Base-by-base conservation (phyloP, 139 green algal genomes). In the Dunaliella primolecta region DNA sequence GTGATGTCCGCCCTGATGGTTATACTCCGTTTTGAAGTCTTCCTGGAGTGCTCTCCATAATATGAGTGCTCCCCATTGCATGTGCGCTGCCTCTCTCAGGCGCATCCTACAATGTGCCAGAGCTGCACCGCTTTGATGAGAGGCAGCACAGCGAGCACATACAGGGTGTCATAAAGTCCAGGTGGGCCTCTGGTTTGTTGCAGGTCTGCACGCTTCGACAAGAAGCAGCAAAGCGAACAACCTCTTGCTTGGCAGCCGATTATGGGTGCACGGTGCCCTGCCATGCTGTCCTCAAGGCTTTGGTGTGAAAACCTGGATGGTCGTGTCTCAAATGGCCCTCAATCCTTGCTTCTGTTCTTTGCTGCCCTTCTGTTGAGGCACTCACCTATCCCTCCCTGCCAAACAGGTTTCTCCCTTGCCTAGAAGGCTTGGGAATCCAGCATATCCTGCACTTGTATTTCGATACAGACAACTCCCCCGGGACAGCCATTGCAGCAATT, bases 391-490 rank as follows among this genome's bases (percentile, higher is more conserved):
- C n/a, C n/a, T n/a, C n/a, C n/a, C n/a, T n/a, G n/a, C n/a, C n/a
- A n/a, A n/a, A 31, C 25, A 32, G 29, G 21, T 31, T 77, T 77
- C 11, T 32, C 29, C 27, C 25, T 77, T 77, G 71, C 29, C 3
- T 77, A 36, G 75, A 80, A n/a, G 75, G 34, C 2, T n/a, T 23
- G 77, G 2, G 34, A 38, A 80, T 88, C 3, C 81, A 81, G 24
- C 81, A 85, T 56, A 75, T 46, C 21, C 74, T 88, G 72, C 85
- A 88, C 80, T 81, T 88, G 36, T 88, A 85, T 34, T 7, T 88
- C 24, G 85, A 88, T 80, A 88, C 85, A 0, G 80, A 85, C 46
- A 88, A 88, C 72, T 75, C 85, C 1, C 80, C 85, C 24, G 85
- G 80, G 23, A 64, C 46, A n/a, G 85, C 80, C 0, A 81, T 88